Evolutionary conservation across 1,139 yeast genomes (phyloP), one percentile per base, ranked within the genome.

Genomic region (Hyphopichia burtonii): DNA sequence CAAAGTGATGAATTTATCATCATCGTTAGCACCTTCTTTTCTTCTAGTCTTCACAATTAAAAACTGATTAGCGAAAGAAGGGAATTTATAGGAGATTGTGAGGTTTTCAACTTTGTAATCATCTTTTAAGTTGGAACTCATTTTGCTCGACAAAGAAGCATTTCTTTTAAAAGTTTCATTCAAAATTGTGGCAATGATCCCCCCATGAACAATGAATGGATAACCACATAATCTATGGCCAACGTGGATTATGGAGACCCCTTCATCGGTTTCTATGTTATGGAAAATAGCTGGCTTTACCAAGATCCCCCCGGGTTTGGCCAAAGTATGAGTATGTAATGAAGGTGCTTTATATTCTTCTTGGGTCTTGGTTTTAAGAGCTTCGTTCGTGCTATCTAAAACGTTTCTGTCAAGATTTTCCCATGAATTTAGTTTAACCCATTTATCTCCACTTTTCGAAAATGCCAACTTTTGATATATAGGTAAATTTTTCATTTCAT

Each of bases 171-270:
- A 74, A 3, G 86, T 73, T 48, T 90, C 96, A 56, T 87, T 94
- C 44, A 89, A 67, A 12, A 91, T 66, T 0, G 96, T 84, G 8
- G 95, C 96, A 31, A 91, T 63, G 34, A 91, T 80, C 0, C 98
- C 98, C 3, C 98, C 98, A 57, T 91, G 98, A 1, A 89, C 77
- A 31, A 91, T 68, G 52, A 87, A 82, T 1, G 97, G 97, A 57
- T 85, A 90, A 2, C 98, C 98, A 38, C 94, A 83, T 31, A 90
- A 65, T 47, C 77, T 76, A 56, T 84, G 80, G 0, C 98, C 98
- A 39, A 86, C 74, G 59, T 89, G 96, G 22, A 88, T 72, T 3
- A 86, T 72, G 0, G 89, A 77, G 0, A 86, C 75, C 0, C 85
- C 75, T 46, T 87, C 84, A 44, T 78, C 72, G 2, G 81, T 76